Evolutionary conservation across 202 grass and related monocot species (phyloP).

Genomic region (Alloteropsis angusta): DNA sequence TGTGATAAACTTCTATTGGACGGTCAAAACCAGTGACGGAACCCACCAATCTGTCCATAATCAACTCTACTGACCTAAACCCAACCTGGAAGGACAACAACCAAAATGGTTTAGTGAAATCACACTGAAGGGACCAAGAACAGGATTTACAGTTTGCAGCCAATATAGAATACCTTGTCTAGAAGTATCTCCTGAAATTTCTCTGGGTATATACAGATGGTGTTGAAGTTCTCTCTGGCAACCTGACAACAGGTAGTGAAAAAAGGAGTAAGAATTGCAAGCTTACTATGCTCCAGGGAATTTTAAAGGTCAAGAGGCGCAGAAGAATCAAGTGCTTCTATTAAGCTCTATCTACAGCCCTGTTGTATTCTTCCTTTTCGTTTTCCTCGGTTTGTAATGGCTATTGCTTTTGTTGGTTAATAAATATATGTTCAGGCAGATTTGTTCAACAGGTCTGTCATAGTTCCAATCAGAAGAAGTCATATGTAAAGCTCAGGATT

Average conservation of each 20-base stretch:
- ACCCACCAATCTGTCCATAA: slow-evolving; percentile 52
- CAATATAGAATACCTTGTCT: slow-evolving; percentile 63
- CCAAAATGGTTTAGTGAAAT: neutral
- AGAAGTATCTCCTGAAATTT: slow-evolving; percentile 87
- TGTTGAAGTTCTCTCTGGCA: slow-evolving; percentile 50
- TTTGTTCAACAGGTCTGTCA: too few species aligned
- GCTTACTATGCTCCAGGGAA: too few species aligned
- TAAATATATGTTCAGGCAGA: too few species aligned
- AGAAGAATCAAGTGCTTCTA: too few species aligned
- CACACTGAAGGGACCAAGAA: neutral
- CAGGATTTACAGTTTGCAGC: neutral
- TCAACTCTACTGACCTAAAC: slow-evolving; percentile 72
- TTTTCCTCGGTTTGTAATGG: too few species aligned
- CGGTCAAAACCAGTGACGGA: slow-evolving; percentile 71
- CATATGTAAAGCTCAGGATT: too few species aligned
- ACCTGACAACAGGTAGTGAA: slow-evolving; percentile 60
- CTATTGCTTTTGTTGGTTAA: too few species aligned
- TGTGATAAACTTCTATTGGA: slow-evolving; percentile 63
- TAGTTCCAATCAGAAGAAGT: too few species aligned
- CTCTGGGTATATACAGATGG: slow-evolving; percentile 48
- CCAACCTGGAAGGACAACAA: slow-evolving; percentile 59
- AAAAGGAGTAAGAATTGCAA: too few species aligned
- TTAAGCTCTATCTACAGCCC: too few species aligned
- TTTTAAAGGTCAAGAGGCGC: too few species aligned
- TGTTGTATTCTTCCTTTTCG: too few species aligned